A percentile compares a stretch with the other conserved stretches of the same genome.
Conservation (phyloP, 352 stramenopile genomes). For the Globisporangium nunn region DNA sequence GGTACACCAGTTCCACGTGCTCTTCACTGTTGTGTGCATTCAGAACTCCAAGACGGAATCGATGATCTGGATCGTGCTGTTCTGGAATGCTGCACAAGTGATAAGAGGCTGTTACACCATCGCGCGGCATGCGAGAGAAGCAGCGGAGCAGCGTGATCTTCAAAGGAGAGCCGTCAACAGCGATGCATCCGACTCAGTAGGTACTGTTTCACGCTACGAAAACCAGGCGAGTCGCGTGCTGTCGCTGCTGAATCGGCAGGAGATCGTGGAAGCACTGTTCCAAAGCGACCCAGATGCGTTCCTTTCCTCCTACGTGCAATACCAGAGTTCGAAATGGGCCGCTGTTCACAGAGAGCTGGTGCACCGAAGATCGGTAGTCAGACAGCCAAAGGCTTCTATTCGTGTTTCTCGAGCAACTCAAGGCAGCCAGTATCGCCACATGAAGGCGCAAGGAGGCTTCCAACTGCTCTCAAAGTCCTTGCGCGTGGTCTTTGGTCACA, state of each 20-base stretch:
- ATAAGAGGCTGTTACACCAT: background rate
- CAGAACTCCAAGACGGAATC: slow-evolving; percentile 28
- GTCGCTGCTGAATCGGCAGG: background rate
- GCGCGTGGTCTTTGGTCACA: background rate
- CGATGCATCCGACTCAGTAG: background rate
- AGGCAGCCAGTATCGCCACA: too few species aligned
- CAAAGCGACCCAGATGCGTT: background rate
- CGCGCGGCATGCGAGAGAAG: background rate
- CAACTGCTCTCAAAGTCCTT: background rate
- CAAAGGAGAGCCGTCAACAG: background rate
- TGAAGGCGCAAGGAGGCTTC: background rate
- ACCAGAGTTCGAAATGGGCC: slow-evolving; percentile 3
- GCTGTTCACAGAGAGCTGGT: background rate
- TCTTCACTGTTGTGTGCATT: slow-evolving; percentile 29
- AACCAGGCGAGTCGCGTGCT: background rate
- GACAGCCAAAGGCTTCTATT: too few species aligned
- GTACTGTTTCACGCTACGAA: background rate
- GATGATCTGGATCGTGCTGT: slow-evolving; percentile 18
- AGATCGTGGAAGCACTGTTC: background rate
- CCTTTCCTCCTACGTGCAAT: slow-evolving; percentile 1
- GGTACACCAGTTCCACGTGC: slow-evolving; percentile 25
- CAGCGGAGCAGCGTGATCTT: background rate
- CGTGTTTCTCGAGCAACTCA: background rate
- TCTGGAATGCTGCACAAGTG: slow-evolving; percentile 10
- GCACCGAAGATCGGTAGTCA: background rate